These are phyloP conservation scores for Aegilops tauschii DNA, from an alignment of 176 grass and related monocot genomes.

Conservation along the genomic window DNA sequence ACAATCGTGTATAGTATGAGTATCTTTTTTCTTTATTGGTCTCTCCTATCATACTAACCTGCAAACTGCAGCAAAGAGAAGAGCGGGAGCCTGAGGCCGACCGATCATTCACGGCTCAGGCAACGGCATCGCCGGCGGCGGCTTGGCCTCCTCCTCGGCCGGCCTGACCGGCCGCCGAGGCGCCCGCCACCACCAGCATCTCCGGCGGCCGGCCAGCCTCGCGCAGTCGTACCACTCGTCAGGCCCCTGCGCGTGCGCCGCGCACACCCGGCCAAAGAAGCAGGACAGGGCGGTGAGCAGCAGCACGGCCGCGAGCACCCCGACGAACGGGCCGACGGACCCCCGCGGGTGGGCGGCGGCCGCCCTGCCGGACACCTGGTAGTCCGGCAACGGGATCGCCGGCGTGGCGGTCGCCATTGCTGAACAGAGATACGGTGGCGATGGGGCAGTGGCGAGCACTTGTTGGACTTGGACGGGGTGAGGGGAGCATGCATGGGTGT, in stretches of 20 bases:
- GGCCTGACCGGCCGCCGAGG: constrained; percentile 13
- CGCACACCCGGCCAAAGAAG: constrained; percentile 54
- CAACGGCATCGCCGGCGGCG: constrained; percentile 11
- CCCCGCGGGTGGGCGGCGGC: background rate
- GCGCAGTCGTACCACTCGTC: constrained; percentile 74
- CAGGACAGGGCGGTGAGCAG: constrained; percentile 69
- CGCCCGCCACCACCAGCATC: constrained; percentile 25
- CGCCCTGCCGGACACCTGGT: constrained; percentile 23
- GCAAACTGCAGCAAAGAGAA: background rate
- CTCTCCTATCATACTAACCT: constrained; percentile 36
- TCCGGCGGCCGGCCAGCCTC: constrained; percentile 14
- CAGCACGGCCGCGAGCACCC: constrained; percentile 59
- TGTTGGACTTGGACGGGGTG: background rate
- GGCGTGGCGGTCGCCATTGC: constrained; percentile 49
- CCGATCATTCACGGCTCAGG: constrained; percentile 49
- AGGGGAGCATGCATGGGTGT: constrained; percentile 12
- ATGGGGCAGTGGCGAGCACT: background rate
- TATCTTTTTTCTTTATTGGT: background rate
- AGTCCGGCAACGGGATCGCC: constrained; percentile 34
- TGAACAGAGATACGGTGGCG: background rate
- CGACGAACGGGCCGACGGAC: constrained; percentile 64
- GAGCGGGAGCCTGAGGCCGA: background rate
- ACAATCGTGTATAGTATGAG: background rate
- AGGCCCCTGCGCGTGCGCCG: constrained; percentile 35
- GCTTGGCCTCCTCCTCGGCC: constrained; percentile 13